Evolutionary conservation across 2,329 filamentous ascomycete genomes (phyloP), one percentile per base, ranked within the genome.

Genomic region (Ophiostoma angusticollis): DNA sequence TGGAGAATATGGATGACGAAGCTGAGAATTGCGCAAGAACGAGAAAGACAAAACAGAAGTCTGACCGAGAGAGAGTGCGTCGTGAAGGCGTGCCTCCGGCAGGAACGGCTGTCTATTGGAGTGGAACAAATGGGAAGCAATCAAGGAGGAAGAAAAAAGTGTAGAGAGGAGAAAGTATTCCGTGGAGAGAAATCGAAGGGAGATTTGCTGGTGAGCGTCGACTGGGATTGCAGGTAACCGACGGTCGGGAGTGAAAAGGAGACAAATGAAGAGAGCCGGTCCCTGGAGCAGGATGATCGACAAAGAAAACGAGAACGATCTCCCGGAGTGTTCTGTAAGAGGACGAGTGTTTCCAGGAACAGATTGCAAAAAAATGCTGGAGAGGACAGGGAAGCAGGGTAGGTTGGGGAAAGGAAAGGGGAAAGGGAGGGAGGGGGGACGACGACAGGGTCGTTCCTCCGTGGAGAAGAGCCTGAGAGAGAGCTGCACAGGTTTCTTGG

Each of bases 201-300:
- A n/a, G n/a, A n/a, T n/a, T n/a, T n/a, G n/a, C n/a, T n/a, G n/a
- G n/a, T n/a, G 19, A n/a, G 18, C 17, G 21, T 16, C 13, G 21
- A 22, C 21, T 34, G 21, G 16, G 28, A 28, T 14, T 19, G 32
- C 25, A 23, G 37, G 29, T 16, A 17, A 24, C 9, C 4, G 25
- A 34, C n/a, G 14, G 25, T 21, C 30, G 30, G 23, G 19, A 25
- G 17, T 39, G 30, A 35, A 27, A 31, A 30, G n/a, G 31, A 18
- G 24, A 29, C 28, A 31, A 47, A 54, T 53, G 45, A 46, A 40
- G 53, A 58, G 54, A 55, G 45, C 55, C 53, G 45, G 57, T 54
- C 54, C 54, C 52, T 50, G 41, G 48, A 49, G 38, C 35, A 42
- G 35, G 46, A 48, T 51, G 58, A 61, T 61, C 57, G 54, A 53